Conservation (phyloP, 345 rosid species). For the Rhodomyrtus tomentosa region DNA sequence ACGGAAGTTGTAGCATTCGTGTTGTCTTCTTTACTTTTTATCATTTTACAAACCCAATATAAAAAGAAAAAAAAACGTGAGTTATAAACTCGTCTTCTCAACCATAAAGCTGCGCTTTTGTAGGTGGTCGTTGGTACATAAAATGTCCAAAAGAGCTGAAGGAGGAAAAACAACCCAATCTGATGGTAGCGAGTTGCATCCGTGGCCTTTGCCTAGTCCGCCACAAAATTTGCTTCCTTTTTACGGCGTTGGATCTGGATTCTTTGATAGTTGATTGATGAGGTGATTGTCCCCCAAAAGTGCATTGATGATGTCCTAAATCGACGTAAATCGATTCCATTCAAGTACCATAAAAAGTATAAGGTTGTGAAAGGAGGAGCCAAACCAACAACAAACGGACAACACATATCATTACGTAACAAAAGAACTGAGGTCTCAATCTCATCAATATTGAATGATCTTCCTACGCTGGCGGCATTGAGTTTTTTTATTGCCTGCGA, state of each 20-base stretch:
- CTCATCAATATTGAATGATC: not conserved
- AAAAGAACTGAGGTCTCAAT: not conserved
- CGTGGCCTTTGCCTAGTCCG: no score
- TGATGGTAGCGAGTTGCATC: no score
- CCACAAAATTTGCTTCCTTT: no score
- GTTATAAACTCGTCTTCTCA: no score
- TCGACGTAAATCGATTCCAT: not conserved
- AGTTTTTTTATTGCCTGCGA: not conserved
- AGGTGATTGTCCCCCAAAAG: not conserved
- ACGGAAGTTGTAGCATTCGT: no score
- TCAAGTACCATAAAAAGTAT: not conserved
- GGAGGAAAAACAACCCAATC: no score
- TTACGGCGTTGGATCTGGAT: not conserved
- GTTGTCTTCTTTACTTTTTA: no score
- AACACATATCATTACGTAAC: not conserved
- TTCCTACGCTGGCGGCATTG: not conserved
- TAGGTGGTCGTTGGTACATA: no score
- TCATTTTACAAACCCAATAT: no score
- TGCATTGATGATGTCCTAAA: not conserved
- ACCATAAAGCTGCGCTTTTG: no score
- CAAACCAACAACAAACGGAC: not conserved
- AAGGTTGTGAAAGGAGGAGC: not conserved
- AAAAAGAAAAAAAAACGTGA: no score
- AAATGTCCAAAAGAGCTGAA: no score
- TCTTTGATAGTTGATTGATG: not conserved